Evolutionary conservation across 2,329 filamentous ascomycete species (phyloP).

Genomic region (Exophiala sp.): DNA sequence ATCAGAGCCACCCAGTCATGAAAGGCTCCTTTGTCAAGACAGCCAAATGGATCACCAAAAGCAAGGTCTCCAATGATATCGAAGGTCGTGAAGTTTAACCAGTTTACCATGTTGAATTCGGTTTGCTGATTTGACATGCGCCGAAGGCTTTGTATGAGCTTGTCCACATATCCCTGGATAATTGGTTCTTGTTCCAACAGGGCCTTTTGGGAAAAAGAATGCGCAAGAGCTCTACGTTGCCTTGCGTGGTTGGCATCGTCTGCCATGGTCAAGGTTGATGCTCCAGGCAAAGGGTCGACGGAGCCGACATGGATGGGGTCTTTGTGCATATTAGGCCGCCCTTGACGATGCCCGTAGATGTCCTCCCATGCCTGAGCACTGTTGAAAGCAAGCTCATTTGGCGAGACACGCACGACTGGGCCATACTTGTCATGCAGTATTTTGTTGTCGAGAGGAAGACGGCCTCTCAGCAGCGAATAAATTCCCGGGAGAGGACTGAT

Average conservation of each 20-base stretch:
- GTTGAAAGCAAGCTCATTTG: constrained; percentile 34
- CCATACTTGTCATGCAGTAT: constrained; percentile 17
- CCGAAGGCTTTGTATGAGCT: constrained; percentile 10
- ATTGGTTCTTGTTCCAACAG: constrained; percentile 35
- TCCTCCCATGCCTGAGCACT: constrained; percentile 29
- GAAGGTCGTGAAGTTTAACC: constrained; percentile 23
- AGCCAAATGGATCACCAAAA: constrained; percentile 34
- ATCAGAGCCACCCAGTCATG: constrained; percentile 34
- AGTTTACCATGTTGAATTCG: constrained; percentile 15
- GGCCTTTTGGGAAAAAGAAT: constrained; percentile 35
- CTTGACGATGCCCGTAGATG: constrained; percentile 29
- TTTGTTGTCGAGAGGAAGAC: constrained; percentile 3
- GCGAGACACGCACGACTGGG: constrained; percentile 32
- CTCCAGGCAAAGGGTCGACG: constrained; percentile 3
- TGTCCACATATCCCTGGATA: constrained; percentile 12
- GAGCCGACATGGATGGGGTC: constrained; percentile 6
- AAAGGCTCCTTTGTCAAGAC: constrained; percentile 29
- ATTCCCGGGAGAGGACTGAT: constrained; percentile 1
- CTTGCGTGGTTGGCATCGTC: constrained; percentile 31
- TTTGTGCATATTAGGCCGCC: constrained; percentile 27
- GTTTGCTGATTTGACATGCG: constrained; percentile 2
- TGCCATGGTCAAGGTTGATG: background rate
- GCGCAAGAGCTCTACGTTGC: constrained; percentile 32
- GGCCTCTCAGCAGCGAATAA: background rate
- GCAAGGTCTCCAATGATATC: constrained; percentile 31